Conservation (phyloP, 495 filamentous ascomycete genomes). For the Penicillium antarcticum region DNA sequence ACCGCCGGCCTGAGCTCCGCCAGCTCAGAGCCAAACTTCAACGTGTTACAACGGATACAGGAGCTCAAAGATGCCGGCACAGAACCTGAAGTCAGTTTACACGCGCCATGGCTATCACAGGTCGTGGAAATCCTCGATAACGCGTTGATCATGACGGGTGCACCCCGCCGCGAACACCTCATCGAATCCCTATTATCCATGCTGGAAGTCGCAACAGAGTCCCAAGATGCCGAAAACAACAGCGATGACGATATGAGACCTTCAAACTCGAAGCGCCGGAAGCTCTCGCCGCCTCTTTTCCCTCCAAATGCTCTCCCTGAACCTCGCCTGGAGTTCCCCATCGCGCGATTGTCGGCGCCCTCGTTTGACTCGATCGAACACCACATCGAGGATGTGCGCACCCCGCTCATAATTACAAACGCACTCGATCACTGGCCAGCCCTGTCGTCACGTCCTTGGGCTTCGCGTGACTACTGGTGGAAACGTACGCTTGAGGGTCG, state of each 20-base stretch:
- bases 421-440: constrained; percentile 76
- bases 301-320: constrained; percentile 33
- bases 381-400: constrained; percentile 50
- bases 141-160: constrained; percentile 79
- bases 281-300: constrained; percentile 34
- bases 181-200: constrained; percentile 46
- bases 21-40: constrained; percentile 2
- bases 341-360: constrained; percentile 34
- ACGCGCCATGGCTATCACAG: constrained; percentile 30
- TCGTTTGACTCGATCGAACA: constrained; percentile 63
- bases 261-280: constrained; percentile 28
- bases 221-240: not conserved
- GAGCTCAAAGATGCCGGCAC: constrained; percentile 5
- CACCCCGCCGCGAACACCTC: constrained; percentile 57
- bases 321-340: constrained; percentile 32
- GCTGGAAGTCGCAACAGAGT: constrained; percentile 24
- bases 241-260: not conserved
- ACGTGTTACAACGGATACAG: constrained; percentile 11
- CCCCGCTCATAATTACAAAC: constrained; percentile 69
- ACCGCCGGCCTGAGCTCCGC: constrained; percentile 21
- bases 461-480: constrained; percentile 68
- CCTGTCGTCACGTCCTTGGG: constrained; percentile 65
- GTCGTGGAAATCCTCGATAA: constrained; percentile 71
- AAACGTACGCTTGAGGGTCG: constrained; percentile 71
- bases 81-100: constrained; percentile 3